Evolutionary conservation across 805 yeast species (phyloP).

Genomic region (Zygoascus flipseniorum): DNA sequence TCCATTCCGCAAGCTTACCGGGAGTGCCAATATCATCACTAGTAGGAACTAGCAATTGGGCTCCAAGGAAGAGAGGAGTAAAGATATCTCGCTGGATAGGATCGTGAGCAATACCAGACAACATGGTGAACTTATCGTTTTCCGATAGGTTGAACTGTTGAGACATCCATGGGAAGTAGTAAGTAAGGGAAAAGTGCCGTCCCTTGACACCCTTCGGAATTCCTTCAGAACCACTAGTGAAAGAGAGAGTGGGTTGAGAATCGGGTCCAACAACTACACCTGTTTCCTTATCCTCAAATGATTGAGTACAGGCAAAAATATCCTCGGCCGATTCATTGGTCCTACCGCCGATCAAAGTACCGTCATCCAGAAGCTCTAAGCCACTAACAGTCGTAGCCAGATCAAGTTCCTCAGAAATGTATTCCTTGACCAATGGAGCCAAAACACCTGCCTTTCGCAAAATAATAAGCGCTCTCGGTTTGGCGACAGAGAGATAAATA

Average conservation of each 20-base stretch:
- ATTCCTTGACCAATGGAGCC: constrained; percentile 69
- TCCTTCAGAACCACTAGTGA: constrained; percentile 98
- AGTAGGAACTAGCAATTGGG: constrained; percentile 86
- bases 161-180: constrained; percentile 99
- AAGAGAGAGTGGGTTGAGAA: constrained; percentile 90
- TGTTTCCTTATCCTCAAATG: constrained; percentile 49
- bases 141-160: constrained; percentile 67
- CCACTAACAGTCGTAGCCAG: constrained; percentile 70
- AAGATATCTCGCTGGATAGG: constrained; percentile 99
- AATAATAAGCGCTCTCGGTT: constrained; percentile 85
- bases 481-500: constrained; percentile 84
- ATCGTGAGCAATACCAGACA: constrained; percentile 98
- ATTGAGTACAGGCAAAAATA: constrained; percentile 39
- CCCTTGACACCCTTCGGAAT: constrained; percentile 98
- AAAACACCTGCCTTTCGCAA: constrained; percentile 83
- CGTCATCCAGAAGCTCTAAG: constrained; percentile 69
- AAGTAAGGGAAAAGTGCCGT: constrained; percentile 92
- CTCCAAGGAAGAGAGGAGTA: constrained; percentile 94
- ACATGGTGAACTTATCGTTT: constrained; percentile 89
- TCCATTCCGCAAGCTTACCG: constrained; percentile 95
- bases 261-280: constrained; percentile 97
- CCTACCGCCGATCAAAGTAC: constrained; percentile 48
- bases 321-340: constrained; percentile 34
- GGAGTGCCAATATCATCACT: constrained; percentile 98
- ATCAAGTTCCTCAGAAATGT: constrained; percentile 61